A percentile compares a stretch with the other conserved stretches of the same genome.
phyloP scores from a whole-genome alignment of 164 flowering plant genomes.

The Vitis riparia region DNA sequence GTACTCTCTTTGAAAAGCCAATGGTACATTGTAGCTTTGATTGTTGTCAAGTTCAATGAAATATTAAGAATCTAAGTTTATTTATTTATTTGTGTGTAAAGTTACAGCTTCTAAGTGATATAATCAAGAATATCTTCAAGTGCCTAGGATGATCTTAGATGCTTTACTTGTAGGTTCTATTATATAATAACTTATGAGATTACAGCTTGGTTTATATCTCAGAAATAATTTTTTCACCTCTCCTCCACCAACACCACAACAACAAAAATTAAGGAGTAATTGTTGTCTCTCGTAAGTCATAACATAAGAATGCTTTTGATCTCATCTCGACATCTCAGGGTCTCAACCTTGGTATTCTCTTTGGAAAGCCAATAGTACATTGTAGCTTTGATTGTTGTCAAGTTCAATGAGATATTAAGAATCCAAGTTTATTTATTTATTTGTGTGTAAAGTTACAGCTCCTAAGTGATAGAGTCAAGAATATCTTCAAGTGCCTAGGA shows the following conservation, averaged over 20 bases:
- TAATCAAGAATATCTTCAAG: neutral
- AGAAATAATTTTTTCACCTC: neutral
- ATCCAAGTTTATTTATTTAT: neutral
- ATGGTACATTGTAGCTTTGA: conserved; percentile 44
- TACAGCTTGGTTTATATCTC: neutral
- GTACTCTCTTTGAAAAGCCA: conserved; percentile 82
- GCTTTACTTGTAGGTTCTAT: neutral
- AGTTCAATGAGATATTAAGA: neutral
- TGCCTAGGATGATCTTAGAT: neutral
- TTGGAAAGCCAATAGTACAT: conserved; percentile 84
- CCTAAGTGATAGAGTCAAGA: neutral
- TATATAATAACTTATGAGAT: neutral
- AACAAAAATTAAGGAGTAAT: neutral
- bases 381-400: neutral
- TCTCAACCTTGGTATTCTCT: conserved; percentile 77
- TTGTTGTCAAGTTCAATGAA: neutral
- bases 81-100: neutral
- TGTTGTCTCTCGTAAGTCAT: too few species aligned
- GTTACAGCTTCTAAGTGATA: neutral
- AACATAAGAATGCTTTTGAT: conserved; percentile 79
- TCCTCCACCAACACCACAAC: neutral
- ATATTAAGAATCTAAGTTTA: neutral
- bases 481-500: neutral
- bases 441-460: neutral
- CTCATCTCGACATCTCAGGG: conserved; percentile 95